Percentiles rank a stretch among this genome's conserved stretches.
phyloP scores from a whole-genome alignment of 2,329 filamentous ascomycete genomes.

The Pseudopithomyces maydicus region DNA sequence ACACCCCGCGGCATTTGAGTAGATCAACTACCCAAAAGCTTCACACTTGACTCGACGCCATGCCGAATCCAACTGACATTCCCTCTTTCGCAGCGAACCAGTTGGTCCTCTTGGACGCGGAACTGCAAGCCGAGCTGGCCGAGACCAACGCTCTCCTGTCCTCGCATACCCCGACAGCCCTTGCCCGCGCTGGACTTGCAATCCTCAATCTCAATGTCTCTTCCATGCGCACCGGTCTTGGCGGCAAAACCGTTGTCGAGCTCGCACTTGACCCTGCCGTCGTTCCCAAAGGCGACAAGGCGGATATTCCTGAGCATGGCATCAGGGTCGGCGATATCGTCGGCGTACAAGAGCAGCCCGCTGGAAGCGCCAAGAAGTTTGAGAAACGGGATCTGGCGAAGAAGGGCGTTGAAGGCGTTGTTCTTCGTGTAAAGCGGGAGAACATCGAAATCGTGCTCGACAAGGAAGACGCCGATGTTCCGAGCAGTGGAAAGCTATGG shows the following conservation, averaged over 20 bases:
- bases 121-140: slow-evolving; percentile 73
- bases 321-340: slow-evolving; percentile 80
- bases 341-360: slow-evolving; percentile 73
- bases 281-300: slow-evolving; percentile 47
- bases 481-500: slow-evolving; percentile 63
- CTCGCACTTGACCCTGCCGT: slow-evolving; percentile 75
- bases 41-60: slow-evolving; percentile 10
- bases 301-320: slow-evolving; percentile 74
- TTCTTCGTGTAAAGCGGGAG: slow-evolving; percentile 65
- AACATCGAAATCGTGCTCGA: slow-evolving; percentile 72
- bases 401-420: slow-evolving; percentile 71
- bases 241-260: slow-evolving; percentile 88
- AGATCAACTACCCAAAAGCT: neutral
- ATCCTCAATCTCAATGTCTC: slow-evolving; percentile 75
- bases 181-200: slow-evolving; percentile 79
- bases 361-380: slow-evolving; percentile 71
- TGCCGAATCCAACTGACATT: slow-evolving; percentile 56
- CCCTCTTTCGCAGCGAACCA: slow-evolving; percentile 73
- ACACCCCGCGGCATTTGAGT: slow-evolving; percentile 3
- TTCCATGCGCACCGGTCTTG: slow-evolving; percentile 84
- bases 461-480: slow-evolving; percentile 62
- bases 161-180: slow-evolving; percentile 68
- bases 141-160: slow-evolving; percentile 72
- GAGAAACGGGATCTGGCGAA: slow-evolving; percentile 73
- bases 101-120: slow-evolving; percentile 69